phyloP scores from a whole-genome alignment of 345 rosid genomes.

The Punica granatum region DNA sequence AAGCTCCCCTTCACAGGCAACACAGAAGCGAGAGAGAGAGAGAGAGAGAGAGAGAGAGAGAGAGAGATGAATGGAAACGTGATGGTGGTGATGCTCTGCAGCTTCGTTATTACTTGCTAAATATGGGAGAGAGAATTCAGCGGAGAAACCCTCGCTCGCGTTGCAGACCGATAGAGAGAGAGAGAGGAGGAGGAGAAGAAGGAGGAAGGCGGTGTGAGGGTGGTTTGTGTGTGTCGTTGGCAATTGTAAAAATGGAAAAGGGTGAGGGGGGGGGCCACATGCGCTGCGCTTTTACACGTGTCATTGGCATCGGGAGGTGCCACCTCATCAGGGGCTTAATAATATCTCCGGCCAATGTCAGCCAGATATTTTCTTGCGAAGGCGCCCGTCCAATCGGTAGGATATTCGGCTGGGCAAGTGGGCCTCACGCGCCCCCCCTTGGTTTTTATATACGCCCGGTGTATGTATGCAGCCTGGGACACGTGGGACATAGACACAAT shows the following conservation, averaged over 20 bases:
- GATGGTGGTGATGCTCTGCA: neutral
- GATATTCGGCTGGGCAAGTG: too few species aligned
- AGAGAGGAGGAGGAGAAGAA: neutral
- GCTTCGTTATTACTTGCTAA: neutral
- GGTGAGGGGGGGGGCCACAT: constrained; percentile 16
- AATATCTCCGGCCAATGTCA: constrained; percentile 15
- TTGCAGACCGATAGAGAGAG: neutral
- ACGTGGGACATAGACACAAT: too few species aligned
- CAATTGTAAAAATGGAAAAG: neutral
- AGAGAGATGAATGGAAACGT: neutral
- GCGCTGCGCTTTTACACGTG: constrained; percentile 26
- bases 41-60: neutral
- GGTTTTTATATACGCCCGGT: neutral
- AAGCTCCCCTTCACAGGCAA: neutral
- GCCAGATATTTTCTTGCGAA: constrained; percentile 9
- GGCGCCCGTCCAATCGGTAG: neutral
- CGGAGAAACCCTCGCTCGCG: constrained; percentile 1
- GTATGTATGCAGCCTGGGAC: too few species aligned
- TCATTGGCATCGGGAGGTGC: neutral
- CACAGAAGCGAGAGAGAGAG: neutral
- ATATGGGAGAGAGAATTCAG: neutral
- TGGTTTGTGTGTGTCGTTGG: too few species aligned
- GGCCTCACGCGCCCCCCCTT: too few species aligned
- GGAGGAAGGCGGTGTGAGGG: neutral
- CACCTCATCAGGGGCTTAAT: constrained; percentile 13